phyloP scores from a whole-genome alignment of 2,329 filamentous ascomycete genomes.

The Arthrinium phaeospermum region DNA sequence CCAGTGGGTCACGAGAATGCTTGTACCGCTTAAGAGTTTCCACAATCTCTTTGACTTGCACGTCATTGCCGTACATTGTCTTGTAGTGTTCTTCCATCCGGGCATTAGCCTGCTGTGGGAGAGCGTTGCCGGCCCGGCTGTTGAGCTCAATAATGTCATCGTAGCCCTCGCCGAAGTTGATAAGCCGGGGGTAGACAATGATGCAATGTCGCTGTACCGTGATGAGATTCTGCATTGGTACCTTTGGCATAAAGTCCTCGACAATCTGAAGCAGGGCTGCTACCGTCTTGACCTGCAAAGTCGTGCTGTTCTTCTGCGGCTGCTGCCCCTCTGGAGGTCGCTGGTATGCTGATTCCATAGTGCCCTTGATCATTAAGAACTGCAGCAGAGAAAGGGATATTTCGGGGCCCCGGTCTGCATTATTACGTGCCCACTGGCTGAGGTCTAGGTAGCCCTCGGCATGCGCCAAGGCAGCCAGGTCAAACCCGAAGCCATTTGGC shows the following conservation, averaged over 20 bases:
- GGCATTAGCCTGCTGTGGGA: slow-evolving; percentile 79
- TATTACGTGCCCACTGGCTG: slow-evolving; percentile 77
- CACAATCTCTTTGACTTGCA: slow-evolving; percentile 85
- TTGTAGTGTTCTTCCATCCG: slow-evolving; percentile 99
- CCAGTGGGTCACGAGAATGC: slow-evolving; percentile 78
- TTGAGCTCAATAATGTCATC: slow-evolving; percentile 91
- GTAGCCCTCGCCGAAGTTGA: slow-evolving; percentile 94
- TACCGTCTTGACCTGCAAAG: slow-evolving; percentile 84
- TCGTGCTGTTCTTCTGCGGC: slow-evolving; percentile 66
- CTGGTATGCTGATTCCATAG: slow-evolving; percentile 78
- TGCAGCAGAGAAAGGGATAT: slow-evolving; percentile 76
- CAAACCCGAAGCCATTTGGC: slow-evolving; percentile 83
- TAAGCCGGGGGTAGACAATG: slow-evolving; percentile 88
- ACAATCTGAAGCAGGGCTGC: slow-evolving; percentile 80
- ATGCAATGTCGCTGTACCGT: slow-evolving; percentile 86
- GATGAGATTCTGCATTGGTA: slow-evolving; percentile 71
- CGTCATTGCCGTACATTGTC: slow-evolving; percentile 93
- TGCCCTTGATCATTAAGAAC: slow-evolving; percentile 84
- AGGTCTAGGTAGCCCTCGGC: slow-evolving; percentile 81
- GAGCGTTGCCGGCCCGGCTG: slow-evolving; percentile 78
- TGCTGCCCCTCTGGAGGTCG: slow-evolving; percentile 68
- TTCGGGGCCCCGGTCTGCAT: slow-evolving; percentile 68
- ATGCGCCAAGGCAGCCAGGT: slow-evolving; percentile 85
- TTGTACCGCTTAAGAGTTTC: slow-evolving; percentile 87
- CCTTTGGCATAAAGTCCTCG: slow-evolving; percentile 69